Evolutionary conservation across 495 filamentous ascomycete species (phyloP).

Genomic region (Acidiella bohemica): DNA sequence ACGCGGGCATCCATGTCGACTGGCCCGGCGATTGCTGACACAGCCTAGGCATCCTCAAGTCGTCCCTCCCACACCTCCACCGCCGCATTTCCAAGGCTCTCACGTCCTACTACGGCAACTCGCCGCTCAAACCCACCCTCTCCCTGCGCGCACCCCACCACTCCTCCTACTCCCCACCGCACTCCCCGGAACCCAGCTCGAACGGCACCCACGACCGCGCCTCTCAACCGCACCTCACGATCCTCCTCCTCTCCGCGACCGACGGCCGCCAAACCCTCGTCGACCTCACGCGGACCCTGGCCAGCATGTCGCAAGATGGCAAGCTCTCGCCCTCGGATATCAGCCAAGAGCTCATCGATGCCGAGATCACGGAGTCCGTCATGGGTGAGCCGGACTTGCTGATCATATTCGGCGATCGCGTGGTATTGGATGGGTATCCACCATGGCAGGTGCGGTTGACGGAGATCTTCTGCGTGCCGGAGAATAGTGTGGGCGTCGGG

Average conservation of each 20-base stretch:
- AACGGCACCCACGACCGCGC: neutral
- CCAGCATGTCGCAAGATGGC: conserved; percentile 84
- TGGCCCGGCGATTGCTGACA: neutral
- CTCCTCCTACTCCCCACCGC: conserved; percentile 36
- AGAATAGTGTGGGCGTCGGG: conserved; percentile 58
- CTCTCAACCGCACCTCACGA: conserved; percentile 52
- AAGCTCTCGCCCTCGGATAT: conserved; percentile 71
- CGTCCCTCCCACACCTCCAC: conserved; percentile 65
- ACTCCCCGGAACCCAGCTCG: conserved; percentile 20
- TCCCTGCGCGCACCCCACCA: conserved; percentile 62
- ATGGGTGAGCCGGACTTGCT: conserved; percentile 81
- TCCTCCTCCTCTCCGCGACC: conserved; percentile 78
- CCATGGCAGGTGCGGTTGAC: conserved; percentile 92
- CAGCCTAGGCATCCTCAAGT: conserved; percentile 66
- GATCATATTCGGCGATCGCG: conserved; percentile 65
- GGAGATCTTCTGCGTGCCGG: conserved; percentile 68
- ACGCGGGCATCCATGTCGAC: conserved; percentile 8
- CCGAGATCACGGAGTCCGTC: conserved; percentile 61
- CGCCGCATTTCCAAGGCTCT: conserved; percentile 58
- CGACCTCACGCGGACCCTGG: conserved; percentile 85
- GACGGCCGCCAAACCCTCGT: conserved; percentile 89
- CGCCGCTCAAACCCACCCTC: conserved; percentile 47
- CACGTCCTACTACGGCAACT: conserved; percentile 72
- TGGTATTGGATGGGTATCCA: conserved; percentile 81
- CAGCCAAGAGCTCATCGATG: conserved; percentile 73